These are phyloP conservation scores for Evansstolkia leycettana DNA, from an alignment of 495 filamentous ascomycete species.

Conservation along the genomic window DNA sequence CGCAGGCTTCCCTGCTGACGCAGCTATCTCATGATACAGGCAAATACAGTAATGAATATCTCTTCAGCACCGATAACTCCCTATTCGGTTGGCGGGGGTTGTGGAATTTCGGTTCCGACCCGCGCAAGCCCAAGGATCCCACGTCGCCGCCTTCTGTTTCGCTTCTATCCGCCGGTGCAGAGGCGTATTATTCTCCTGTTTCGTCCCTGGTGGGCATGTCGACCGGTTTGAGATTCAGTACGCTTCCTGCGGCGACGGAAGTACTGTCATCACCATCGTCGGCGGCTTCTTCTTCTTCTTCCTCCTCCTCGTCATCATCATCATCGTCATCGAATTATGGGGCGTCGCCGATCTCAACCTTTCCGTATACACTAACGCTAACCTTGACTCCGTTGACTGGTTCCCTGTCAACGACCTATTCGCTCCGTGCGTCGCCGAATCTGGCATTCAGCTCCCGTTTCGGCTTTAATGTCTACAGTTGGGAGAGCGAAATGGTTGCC, in stretches of 20 bases:
- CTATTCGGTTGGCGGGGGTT: slow-evolving; percentile 78
- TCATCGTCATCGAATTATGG: slow-evolving; percentile 11
- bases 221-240: slow-evolving; percentile 76
- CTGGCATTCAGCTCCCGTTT: slow-evolving; percentile 79
- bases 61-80: slow-evolving; percentile 86
- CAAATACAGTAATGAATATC: slow-evolving; percentile 79
- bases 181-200: slow-evolving; percentile 85
- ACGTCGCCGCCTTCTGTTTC: slow-evolving; percentile 15
- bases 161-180: slow-evolving; percentile 70
- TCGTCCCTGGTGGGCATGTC: slow-evolving; percentile 83
- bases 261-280: slow-evolving; percentile 10
- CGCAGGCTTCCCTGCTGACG: slow-evolving; percentile 45
- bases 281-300: slow-evolving; percentile 31
- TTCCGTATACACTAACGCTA: slow-evolving; percentile 85
- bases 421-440: slow-evolving; percentile 69
- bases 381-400: slow-evolving; percentile 90
- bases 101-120: slow-evolving; percentile 88
- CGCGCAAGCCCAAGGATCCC: slow-evolving; percentile 23
- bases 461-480: slow-evolving; percentile 96
- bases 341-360: slow-evolving; percentile 35
- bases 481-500: slow-evolving; percentile 84
- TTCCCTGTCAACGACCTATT: slow-evolving; percentile 78
- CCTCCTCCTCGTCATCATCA: slow-evolving; percentile 41
- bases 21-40: slow-evolving; percentile 79
- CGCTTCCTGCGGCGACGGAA: slow-evolving; percentile 72